phyloP scores from a whole-genome alignment of 2,329 filamentous ascomycete genomes.

The Bertia moriformis region DNA sequence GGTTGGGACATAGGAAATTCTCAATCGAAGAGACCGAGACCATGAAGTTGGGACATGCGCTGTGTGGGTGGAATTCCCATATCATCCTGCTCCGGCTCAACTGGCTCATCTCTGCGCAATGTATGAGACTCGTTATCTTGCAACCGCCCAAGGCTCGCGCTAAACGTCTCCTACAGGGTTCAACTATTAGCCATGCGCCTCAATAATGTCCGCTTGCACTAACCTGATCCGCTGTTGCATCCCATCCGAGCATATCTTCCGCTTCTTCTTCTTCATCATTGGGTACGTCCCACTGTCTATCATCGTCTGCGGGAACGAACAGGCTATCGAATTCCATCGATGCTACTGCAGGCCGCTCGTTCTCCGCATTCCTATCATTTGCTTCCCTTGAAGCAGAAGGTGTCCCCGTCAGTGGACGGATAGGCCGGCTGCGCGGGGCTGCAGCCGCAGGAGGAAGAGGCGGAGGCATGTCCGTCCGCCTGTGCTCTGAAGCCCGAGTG shows the following conservation, averaged over 20 bases:
- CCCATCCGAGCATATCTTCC: constrained; percentile 46
- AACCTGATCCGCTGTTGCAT: constrained; percentile 35
- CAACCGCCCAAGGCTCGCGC: not conserved
- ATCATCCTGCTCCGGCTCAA: constrained; percentile 10
- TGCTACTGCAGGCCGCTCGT: constrained; percentile 15
- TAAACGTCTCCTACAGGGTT: not conserved
- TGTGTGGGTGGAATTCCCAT: constrained; percentile 28
- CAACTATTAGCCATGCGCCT: not conserved
- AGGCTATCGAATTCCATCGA: constrained; percentile 38
- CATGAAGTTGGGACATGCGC: constrained; percentile 26
- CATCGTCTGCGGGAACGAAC: constrained; percentile 42
- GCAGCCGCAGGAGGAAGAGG: constrained; percentile 13
- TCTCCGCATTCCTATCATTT: constrained; percentile 5
- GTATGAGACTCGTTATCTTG: not conserved
- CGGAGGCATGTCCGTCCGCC: constrained; percentile 5
- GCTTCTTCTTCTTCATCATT: constrained; percentile 36
- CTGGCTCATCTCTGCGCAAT: not conserved
- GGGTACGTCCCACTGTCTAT: constrained; percentile 44
- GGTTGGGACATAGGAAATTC: not conserved
- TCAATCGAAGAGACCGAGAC: constrained; percentile 1
- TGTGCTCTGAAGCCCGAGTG: constrained; percentile 15
- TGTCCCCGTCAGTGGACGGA: constrained; percentile 3
- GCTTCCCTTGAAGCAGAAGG: not conserved
- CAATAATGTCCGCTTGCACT: constrained; percentile 7
- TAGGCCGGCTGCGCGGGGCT: constrained; percentile 8